Conservation (phyloP, 768 basidiomycete genomes). For the Macrolepiota fuliginosa region DNA sequence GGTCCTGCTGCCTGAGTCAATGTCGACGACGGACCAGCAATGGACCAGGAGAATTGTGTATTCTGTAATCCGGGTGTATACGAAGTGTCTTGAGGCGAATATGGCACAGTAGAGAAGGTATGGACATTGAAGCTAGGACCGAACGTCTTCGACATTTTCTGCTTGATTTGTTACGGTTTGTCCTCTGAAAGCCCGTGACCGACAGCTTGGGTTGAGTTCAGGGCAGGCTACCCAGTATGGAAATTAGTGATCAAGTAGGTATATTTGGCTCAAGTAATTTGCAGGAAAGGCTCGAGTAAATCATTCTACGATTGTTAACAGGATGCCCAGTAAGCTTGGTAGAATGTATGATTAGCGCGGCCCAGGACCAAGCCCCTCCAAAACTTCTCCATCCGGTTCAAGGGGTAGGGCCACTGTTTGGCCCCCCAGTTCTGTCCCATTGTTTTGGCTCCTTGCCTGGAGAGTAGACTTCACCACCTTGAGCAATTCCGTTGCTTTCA, state of each 20-base stretch:
- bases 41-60: constrained; percentile 12
- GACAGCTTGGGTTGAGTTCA: constrained; percentile 24
- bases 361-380: neutral
- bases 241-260: neutral
- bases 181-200: constrained; percentile 37
- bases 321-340: neutral
- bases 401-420: neutral
- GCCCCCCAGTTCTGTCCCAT: constrained; percentile 14
- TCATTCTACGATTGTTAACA: neutral
- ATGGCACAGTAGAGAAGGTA: constrained; percentile 20
- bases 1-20: neutral
- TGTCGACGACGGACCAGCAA: constrained; percentile 6
- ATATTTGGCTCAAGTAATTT: neutral
- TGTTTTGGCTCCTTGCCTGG: constrained; percentile 22
- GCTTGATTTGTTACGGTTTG: constrained; percentile 39
- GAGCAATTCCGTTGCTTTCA: constrained; percentile 67
- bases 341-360: neutral
- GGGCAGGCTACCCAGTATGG: constrained; percentile 28
- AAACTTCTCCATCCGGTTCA: neutral
- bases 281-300: neutral
- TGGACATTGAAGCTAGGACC: constrained; percentile 22
- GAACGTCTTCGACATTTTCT: constrained; percentile 40
- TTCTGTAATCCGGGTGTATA: constrained; percentile 12
- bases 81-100: constrained; percentile 16
- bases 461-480: constrained; percentile 48